These are phyloP conservation scores for Epichloe typhina DNA, from an alignment of 2,329 filamentous ascomycete species.

Conservation along the genomic window DNA sequence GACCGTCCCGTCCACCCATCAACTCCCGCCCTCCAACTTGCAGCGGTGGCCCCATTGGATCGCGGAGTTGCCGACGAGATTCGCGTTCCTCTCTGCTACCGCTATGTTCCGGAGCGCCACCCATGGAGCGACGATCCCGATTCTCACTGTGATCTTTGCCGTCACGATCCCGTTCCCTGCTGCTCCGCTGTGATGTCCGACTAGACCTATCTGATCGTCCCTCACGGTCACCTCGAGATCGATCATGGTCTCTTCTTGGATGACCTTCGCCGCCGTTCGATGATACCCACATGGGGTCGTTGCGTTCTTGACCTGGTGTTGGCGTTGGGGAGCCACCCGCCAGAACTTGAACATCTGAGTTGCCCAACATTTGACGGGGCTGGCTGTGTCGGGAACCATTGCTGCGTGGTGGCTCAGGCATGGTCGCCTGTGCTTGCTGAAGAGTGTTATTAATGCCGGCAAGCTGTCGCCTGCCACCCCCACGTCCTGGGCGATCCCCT, in stretches of 20 bases:
- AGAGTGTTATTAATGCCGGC: conserved; percentile 47
- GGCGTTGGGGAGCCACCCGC: conserved; percentile 39
- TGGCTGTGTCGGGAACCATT: conserved; percentile 21
- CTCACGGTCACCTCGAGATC: conserved; percentile 30
- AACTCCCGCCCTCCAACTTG: conserved; percentile 18
- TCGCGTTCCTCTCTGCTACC: conserved; percentile 21
- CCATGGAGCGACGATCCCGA: conserved; percentile 28
- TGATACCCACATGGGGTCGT: conserved; percentile 26
- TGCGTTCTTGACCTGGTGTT: conserved; percentile 36
- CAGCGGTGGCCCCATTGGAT: conserved; percentile 17
- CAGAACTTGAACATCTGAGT: conserved; percentile 43
- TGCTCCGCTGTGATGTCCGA: conserved; percentile 32
- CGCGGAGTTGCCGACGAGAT: conserved; percentile 17
- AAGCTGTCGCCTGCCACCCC: conserved; percentile 38
- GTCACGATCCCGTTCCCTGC: conserved; percentile 37
- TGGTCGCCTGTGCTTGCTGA: conserved; percentile 35
- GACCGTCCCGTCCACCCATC: conserved; percentile 18
- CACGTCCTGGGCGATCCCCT: conserved; percentile 22
- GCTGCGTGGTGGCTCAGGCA: conserved; percentile 22
- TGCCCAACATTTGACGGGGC: conserved; percentile 30
- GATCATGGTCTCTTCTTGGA: conserved; percentile 26
- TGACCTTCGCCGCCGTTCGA: conserved; percentile 19
- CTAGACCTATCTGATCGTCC: conserved; percentile 25
- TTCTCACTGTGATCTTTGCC: conserved; percentile 31
- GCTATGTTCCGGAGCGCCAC: conserved; percentile 16